These are phyloP conservation scores for Microsporum canis DNA, from an alignment of 2,329 filamentous ascomycete species.

Conservation along the genomic window DNA sequence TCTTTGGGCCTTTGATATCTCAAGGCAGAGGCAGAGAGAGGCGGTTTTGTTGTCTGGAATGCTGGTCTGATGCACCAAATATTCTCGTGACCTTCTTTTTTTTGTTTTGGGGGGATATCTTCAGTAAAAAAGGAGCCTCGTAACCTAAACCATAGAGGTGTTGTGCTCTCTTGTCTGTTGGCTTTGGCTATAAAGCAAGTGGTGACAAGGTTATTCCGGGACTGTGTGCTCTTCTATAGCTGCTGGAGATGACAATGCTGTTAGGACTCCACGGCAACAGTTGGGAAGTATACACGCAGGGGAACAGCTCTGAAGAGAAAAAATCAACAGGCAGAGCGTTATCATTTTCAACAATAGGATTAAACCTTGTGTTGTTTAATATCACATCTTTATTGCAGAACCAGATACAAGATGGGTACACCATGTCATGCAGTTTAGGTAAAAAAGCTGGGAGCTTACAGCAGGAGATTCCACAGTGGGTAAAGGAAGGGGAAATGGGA, in stretches of 20 bases:
- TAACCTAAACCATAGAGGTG: background rate
- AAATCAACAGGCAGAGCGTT: background rate
- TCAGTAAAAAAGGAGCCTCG: background rate
- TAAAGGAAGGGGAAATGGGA: background rate
- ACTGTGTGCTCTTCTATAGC: background rate
- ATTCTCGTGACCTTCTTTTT: background rate
- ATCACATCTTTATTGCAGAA: constrained; percentile 5
- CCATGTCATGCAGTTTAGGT: constrained; percentile 1
- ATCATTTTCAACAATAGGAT: constrained; percentile 1
- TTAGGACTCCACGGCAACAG: background rate
- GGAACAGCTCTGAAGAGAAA: background rate
- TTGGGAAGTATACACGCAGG: constrained; percentile 3
- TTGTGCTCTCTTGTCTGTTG: background rate
- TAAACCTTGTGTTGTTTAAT: constrained; percentile 2
- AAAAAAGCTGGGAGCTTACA: constrained; percentile 3
- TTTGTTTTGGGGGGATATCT: constrained; percentile 1
- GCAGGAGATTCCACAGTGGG: background rate
- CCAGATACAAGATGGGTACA: constrained; percentile 4
- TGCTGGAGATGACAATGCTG: background rate
- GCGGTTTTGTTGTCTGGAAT: constrained; percentile 30
- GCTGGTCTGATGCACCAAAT: background rate
- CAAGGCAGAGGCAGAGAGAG: background rate
- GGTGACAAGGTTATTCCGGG: background rate
- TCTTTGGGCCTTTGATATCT: background rate
- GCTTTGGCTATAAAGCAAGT: background rate